These are phyloP conservation scores for Proliferodiscus dingleyae DNA, from an alignment of 2,329 filamentous ascomycete species.

Conservation along the genomic window DNA sequence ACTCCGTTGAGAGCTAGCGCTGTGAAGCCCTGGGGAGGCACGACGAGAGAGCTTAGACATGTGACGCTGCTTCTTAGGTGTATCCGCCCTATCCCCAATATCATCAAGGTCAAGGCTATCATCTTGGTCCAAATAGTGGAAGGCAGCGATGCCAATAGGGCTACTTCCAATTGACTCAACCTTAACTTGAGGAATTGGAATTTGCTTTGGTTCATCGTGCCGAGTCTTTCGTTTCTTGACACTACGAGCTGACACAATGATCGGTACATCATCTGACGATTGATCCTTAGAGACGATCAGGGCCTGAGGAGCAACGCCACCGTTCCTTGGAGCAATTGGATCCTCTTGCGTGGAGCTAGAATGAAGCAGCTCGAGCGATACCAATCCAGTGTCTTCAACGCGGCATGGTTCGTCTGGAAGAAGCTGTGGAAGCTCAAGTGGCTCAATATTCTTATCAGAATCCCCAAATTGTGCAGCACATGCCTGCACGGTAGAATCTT, in stretches of 20 bases:
- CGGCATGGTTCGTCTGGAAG: not conserved
- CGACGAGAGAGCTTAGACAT: slow-evolving; percentile 6
- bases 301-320: not conserved
- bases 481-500: not conserved
- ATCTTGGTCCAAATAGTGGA: slow-evolving; percentile 12
- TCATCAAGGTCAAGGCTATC: slow-evolving; percentile 35
- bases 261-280: slow-evolving; percentile 18
- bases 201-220: slow-evolving; percentile 6
- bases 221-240: slow-evolving; percentile 26
- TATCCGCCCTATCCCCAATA: slow-evolving; percentile 31
- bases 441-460: not conserved
- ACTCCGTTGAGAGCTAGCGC: not conserved
- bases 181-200: slow-evolving; percentile 22
- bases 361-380: slow-evolving; percentile 14
- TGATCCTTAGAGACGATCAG: not conserved
- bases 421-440: slow-evolving; percentile 9
- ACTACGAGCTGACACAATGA: slow-evolving; percentile 21
- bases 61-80: slow-evolving; percentile 30
- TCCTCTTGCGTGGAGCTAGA: slow-evolving; percentile 27
- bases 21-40: slow-evolving; percentile 6
- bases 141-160: slow-evolving; percentile 21
- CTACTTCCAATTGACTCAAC: slow-evolving; percentile 26
- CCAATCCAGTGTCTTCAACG: slow-evolving; percentile 15
- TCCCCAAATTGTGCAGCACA: not conserved
- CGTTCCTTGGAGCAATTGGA: not conserved